These are phyloP conservation scores for Fusarium heterosporum DNA, from an alignment of 2,329 filamentous ascomycete species.

Conservation along the genomic window DNA sequence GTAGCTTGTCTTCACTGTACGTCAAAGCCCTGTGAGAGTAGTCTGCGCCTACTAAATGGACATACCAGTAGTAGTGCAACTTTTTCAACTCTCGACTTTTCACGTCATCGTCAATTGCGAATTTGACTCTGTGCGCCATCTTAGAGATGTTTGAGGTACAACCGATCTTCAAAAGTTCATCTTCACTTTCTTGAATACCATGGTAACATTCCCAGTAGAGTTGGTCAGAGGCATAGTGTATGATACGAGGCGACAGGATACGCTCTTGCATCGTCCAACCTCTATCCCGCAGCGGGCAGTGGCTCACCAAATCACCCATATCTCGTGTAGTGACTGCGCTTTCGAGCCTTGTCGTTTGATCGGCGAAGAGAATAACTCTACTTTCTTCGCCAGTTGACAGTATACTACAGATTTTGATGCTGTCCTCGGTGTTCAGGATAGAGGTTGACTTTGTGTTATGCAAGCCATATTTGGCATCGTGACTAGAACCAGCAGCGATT, in stretches of 20 bases:
- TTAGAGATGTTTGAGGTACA: background rate
- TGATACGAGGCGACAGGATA: background rate
- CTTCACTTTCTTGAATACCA: background rate
- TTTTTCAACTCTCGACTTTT: background rate
- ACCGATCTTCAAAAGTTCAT: background rate
- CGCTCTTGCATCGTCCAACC: constrained; percentile 18
- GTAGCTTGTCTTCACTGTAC: constrained; percentile 1
- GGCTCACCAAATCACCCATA: background rate
- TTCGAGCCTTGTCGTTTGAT: background rate
- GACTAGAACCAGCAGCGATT: background rate
- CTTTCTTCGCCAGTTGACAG: background rate
- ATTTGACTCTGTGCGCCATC: background rate
- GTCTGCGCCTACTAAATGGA: background rate
- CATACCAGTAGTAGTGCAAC: constrained; percentile 12
- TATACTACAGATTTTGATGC: background rate
- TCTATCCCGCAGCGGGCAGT: background rate
- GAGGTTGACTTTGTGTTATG: background rate
- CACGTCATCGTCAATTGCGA: fast-evolving
- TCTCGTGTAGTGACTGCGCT: background rate
- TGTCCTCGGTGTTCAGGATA: background rate
- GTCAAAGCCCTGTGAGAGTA: constrained; percentile 5
- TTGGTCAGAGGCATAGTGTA: constrained; percentile 10
- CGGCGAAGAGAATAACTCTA: background rate
- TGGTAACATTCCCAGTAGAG: constrained; percentile 18
- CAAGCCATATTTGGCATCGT: background rate